Conservation (phyloP, 306 rosid genomes). For the Fragaria iinumae region DNA sequence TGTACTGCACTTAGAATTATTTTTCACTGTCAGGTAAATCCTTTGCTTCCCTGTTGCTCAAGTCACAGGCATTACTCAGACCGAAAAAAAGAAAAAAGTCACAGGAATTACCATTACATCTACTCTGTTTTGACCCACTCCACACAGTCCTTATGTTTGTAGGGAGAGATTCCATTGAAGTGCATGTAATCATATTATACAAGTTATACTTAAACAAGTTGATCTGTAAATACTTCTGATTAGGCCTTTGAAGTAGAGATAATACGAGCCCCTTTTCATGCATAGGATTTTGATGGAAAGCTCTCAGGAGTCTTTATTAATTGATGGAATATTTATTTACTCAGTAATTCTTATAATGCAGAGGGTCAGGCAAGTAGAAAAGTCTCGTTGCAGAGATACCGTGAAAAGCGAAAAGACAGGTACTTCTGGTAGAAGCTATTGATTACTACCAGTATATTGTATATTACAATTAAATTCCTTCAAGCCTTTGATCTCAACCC, state of each 20-base stretch:
- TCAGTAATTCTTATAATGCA: conserved; percentile 53
- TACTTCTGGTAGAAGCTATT: conserved; percentile 23
- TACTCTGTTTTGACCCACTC: background rate
- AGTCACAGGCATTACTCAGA: background rate
- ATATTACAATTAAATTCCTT: conserved; percentile 8
- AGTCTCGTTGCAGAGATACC: conserved; percentile 81
- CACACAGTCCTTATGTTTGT: background rate
- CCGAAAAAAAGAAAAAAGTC: background rate
- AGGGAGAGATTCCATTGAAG: background rate
- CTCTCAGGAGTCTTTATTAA: background rate
- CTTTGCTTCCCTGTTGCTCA: background rate
- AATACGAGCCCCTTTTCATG: background rate
- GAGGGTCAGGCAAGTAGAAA: conserved; percentile 86
- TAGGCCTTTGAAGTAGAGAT: background rate
- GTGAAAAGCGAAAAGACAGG: conserved; percentile 94
- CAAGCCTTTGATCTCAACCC: conserved; percentile 26
- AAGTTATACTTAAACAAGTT: background rate
- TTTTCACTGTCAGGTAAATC: background rate
- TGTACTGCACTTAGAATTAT: background rate
- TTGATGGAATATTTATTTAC: background rate
- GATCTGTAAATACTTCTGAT: background rate
- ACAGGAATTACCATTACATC: background rate
- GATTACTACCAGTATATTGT: conserved; percentile 16
- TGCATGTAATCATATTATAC: background rate
- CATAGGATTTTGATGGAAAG: conserved; percentile 1